These are phyloP conservation scores for Moniliella sp. DNA, from an alignment of 1,284 basidiomycete species.

Conservation along the genomic window DNA sequence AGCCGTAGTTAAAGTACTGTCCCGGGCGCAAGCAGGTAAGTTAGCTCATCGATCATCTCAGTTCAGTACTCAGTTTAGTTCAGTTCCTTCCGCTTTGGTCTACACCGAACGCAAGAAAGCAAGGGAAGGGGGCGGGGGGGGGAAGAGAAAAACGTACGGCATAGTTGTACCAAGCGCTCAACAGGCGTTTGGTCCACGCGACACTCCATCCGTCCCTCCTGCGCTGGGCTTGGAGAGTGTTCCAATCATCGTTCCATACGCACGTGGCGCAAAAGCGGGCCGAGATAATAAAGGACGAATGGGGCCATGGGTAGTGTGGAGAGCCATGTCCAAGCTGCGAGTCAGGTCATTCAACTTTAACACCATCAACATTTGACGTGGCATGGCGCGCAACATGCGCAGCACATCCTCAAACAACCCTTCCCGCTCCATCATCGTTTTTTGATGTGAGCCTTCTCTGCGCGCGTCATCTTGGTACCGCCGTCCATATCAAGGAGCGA, in stretches of 20 bases:
- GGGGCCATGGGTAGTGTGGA: slow-evolving; percentile 40
- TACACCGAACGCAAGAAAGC: too few relatives aligned
- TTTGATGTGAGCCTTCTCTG: slow-evolving; percentile 29
- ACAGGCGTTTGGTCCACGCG: neutral
- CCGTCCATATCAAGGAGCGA: slow-evolving; percentile 22
- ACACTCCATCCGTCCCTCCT: slow-evolving; percentile 1
- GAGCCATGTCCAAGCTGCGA: slow-evolving; percentile 40
- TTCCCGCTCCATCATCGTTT: slow-evolving; percentile 31
- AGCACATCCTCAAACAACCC: slow-evolving; percentile 25
- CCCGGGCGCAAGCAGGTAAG: too few relatives aligned
- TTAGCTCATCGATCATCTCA: too few relatives aligned
- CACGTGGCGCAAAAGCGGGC: slow-evolving; percentile 69
- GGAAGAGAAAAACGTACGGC: neutral
- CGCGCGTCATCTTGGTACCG: slow-evolving; percentile 13
- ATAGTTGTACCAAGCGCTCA: neutral
- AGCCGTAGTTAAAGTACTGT: neutral
- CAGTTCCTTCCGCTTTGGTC: too few relatives aligned
- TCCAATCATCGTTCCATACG: slow-evolving; percentile 56
- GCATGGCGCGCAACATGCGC: slow-evolving; percentile 22
- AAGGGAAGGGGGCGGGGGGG: too few relatives aligned
- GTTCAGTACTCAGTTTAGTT: too few relatives aligned
- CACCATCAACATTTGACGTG: slow-evolving; percentile 31
- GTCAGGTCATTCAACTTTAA: slow-evolving; percentile 32
- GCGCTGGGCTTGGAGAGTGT: slow-evolving; percentile 33
- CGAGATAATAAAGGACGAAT: slow-evolving; percentile 53